Evolutionary conservation across 805 yeast species (phyloP).

Genomic region (Sungouiozyma ichnusensis): DNA sequence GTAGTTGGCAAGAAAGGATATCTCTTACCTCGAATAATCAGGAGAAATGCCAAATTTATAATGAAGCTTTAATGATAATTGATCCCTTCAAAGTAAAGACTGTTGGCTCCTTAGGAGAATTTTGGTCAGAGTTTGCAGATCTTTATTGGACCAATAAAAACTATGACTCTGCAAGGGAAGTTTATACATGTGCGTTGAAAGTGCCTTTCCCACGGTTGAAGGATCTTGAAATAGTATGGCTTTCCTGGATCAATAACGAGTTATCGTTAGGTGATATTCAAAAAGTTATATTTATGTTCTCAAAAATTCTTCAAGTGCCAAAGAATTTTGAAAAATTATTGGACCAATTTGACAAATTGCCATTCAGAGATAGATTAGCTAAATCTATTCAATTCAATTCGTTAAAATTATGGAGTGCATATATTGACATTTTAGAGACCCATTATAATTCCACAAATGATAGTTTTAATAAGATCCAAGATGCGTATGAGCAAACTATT

Average conservation of each 20-base stretch:
- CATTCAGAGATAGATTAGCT: constrained; percentile 31
- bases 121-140: constrained; percentile 66
- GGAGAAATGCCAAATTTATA: constrained; percentile 39
- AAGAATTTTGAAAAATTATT: constrained; percentile 20
- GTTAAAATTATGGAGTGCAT: constrained; percentile 58
- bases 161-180: constrained; percentile 45
- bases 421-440: constrained; percentile 57
- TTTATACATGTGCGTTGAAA: constrained; percentile 53
- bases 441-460: constrained; percentile 20
- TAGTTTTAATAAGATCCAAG: constrained; percentile 21
- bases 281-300: constrained; percentile 33
- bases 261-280: constrained; percentile 43
- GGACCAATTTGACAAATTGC: constrained; percentile 11
- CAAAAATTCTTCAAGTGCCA: constrained; percentile 34
- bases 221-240: constrained; percentile 61
- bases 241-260: constrained; percentile 67
- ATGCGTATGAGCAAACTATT: constrained; percentile 44
- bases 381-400: constrained; percentile 54
- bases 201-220: constrained; percentile 55
- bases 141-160: constrained; percentile 51
- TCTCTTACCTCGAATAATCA: constrained; percentile 32
- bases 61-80: constrained; percentile 54
- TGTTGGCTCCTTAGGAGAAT: constrained; percentile 37
- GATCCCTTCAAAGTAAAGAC: constrained; percentile 42
- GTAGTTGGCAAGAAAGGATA: constrained; percentile 60